Evolutionary conservation across 768 basidiomycete species (phyloP), one percentile per base, ranked within the genome.

Genomic region (Cystobasidium tubakii): DNA sequence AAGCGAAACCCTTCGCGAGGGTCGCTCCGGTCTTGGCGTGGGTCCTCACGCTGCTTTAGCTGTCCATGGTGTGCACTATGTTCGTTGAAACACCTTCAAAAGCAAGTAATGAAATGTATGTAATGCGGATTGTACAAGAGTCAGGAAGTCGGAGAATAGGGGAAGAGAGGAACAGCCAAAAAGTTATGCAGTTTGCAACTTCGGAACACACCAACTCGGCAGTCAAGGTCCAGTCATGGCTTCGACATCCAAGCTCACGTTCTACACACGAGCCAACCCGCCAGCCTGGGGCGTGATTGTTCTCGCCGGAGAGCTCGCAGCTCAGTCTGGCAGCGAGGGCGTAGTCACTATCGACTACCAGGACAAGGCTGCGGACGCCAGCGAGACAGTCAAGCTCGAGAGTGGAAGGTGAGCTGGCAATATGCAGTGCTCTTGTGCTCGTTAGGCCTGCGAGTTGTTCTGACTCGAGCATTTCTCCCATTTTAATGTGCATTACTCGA

Each of bases 181-280:
- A 9, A 50, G n/a, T 15, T 21, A n/a, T n/a, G n/a, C 46, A 9
- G 46, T 9, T 3, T 15, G 46, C 46, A 6, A 9, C n/a, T n/a
- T 50, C 21, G 10, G 46, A 9, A 15, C 46, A n/a, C 3, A 4
- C 46, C 46, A 50, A 50, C 46, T 50, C 9, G 46, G 12, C 12
- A n/a, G 4, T 17, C 46, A 12, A 3, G 15, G 4, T 12, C n/a
- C 12, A 50, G 46, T 19, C 69, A 71, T 71, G 69, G 69, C 69
- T 1, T 71, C 73, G 17, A 73, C 62, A 33, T 53, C 73, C 4
- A 53, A 46, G 36, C 73, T 73, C 19, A 73, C 62, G 1, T 25
- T 73, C 4, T 65, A 73, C 63, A 65, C 62, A 12, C 62, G 50
- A 29, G 73, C 73, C 43, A 46, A 42, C 21, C 73, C 73, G 2